These are phyloP conservation scores for Tetradesmus obliquus DNA, from an alignment of 139 green algal species.

Conservation along the genomic window DNA sequence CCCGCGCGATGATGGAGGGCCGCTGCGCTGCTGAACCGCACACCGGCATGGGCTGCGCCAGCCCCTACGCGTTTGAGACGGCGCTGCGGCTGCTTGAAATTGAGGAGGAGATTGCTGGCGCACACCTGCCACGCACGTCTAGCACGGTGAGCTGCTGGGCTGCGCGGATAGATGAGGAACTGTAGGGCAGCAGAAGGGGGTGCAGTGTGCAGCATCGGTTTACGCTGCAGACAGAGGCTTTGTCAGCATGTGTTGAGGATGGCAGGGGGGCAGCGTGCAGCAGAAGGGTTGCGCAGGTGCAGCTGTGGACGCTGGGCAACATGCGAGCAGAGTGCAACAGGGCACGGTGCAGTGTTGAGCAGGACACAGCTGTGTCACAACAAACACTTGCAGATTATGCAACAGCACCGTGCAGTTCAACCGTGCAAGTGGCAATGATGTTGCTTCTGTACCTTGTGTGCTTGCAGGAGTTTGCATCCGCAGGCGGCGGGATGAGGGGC, in stretches of 20 bases:
- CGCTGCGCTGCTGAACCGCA: constrained; percentile 8
- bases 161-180: no score
- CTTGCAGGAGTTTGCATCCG: not conserved
- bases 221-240: no score
- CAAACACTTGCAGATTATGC: not conserved
- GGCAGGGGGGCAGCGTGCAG: no score
- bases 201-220: no score
- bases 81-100: constrained; percentile 80
- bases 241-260: no score
- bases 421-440: no score
- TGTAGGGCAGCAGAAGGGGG: no score
- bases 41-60: constrained; percentile 58
- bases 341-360: not conserved
- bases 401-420: not conserved
- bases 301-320: no score
- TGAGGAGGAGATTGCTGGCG: constrained; percentile 50
- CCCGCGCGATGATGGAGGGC: constrained; percentile 48
- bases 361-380: not conserved
- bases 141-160: constrained; percentile 5
- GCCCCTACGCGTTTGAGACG: constrained; percentile 76
- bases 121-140: not conserved
- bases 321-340: no score
- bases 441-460: not conserved
- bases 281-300: no score
- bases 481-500: not conserved